phyloP scores from a whole-genome alignment of 352 stramenopile species.

The Globisporangium cylindrosporum region DNA sequence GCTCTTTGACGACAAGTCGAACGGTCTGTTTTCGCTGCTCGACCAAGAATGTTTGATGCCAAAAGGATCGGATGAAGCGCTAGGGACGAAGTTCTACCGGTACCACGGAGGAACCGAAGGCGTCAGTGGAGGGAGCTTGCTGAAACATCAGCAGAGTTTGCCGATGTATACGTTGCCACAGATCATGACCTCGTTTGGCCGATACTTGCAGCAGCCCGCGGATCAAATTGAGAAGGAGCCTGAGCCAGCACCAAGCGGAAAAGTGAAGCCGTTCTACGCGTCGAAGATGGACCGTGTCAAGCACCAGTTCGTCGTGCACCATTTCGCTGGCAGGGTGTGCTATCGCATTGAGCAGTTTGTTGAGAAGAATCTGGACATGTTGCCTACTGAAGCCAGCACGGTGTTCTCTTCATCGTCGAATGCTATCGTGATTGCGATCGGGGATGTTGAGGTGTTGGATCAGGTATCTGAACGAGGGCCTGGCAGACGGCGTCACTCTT shows the following conservation, averaged over 20 bases:
- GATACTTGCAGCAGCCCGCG: constrained; percentile 54
- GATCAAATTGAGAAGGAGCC: constrained; percentile 40
- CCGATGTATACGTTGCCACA: constrained; percentile 49
- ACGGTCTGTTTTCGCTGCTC: constrained; percentile 75
- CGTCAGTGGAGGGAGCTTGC: constrained; percentile 20
- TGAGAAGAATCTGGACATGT: constrained; percentile 83
- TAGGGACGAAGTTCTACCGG: constrained; percentile 81
- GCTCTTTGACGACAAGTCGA: constrained; percentile 81
- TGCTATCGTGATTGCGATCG: constrained; percentile 57
- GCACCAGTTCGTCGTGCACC: constrained; percentile 75
- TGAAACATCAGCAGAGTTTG: constrained; percentile 36
- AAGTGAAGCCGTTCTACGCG: constrained; percentile 60
- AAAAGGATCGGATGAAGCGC: constrained; percentile 76
- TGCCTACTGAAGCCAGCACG: constrained; percentile 59
- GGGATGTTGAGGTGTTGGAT: constrained; percentile 49
- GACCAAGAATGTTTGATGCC: constrained; percentile 85
- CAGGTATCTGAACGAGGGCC: constrained; percentile 20
- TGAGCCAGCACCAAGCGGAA: constrained; percentile 16
- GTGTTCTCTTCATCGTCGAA: constrained; percentile 63
- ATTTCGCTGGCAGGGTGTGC: constrained; percentile 77
- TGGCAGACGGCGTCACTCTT: constrained; percentile 38
- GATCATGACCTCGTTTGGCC: constrained; percentile 64
- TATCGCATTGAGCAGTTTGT: constrained; percentile 83
- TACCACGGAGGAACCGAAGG: constrained; percentile 45
- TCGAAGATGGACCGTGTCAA: constrained; percentile 86